A percentile compares a stretch with the other conserved stretches of the same genome.
These are phyloP conservation scores for Linnemannia hyalina DNA, from an alignment of 192 early-diverging fungal genomes.

Conservation along the genomic window DNA sequence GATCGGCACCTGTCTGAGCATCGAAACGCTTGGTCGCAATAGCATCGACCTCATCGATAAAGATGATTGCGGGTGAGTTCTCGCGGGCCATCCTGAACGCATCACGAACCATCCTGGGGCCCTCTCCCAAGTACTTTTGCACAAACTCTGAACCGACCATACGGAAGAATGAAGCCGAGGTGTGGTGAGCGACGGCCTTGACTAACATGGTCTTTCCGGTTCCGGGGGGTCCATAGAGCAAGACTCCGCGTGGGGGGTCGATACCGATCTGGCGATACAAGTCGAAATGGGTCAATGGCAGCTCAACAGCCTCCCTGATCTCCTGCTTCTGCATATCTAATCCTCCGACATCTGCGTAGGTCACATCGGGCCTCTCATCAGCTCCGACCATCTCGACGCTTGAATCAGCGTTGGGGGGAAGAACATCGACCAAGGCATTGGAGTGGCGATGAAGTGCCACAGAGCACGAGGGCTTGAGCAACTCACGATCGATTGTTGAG, in stretches of 20 bases:
- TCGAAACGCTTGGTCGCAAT: constrained; percentile 99
- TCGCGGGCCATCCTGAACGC: constrained; percentile 97
- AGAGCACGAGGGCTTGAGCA: constrained; percentile 93
- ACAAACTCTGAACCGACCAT: constrained; percentile 99
- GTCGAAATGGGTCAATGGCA: constrained; percentile 98
- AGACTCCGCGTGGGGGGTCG: constrained; percentile 98
- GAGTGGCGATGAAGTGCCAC: constrained; percentile 98
- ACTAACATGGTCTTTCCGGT: constrained; percentile 99
- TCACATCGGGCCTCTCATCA: constrained; percentile 85
- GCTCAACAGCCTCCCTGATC: constrained; percentile 95
- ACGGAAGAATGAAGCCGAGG: constrained; percentile 95
- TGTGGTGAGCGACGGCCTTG: constrained; percentile 99
- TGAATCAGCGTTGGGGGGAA: constrained; percentile 96
- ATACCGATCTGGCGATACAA: constrained; percentile 99
- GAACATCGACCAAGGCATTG: constrained; percentile 95
- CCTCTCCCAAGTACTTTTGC: constrained; percentile 99
- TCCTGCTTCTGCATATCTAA: constrained; percentile 94
- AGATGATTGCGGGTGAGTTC: constrained; percentile 97
- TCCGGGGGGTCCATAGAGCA: constrained; percentile 98
- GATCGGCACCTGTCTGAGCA: constrained; percentile 97
- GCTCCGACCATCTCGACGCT: constrained; percentile 89
- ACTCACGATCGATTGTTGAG: constrained; percentile 96
- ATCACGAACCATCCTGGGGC: constrained; percentile 97
- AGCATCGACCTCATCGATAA: constrained; percentile 99
- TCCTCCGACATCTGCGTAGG: constrained; percentile 87